A percentile compares a stretch with the other conserved stretches of the same genome.
Conservation (phyloP, 129 eudicot species). For the Lactuca sativa region DNA sequence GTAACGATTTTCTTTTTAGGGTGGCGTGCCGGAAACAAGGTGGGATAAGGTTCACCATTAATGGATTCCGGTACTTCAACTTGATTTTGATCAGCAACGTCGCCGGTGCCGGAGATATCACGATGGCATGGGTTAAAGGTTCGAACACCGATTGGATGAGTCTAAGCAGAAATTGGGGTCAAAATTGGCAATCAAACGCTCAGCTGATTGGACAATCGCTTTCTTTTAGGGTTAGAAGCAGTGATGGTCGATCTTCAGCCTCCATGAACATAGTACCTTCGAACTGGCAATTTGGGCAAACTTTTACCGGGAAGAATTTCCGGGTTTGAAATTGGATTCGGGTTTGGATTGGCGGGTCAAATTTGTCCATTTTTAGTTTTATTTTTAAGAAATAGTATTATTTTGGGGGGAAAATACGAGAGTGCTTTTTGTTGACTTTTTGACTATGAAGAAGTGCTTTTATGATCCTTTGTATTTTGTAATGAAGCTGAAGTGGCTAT, state of each 20-base stretch:
- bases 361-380: not conserved
- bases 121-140: slow-evolving; percentile 60
- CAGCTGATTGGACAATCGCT: slow-evolving; percentile 65
- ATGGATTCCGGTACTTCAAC: slow-evolving; percentile 74
- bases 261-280: slow-evolving; percentile 37
- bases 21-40: slow-evolving; percentile 67
- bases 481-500: slow-evolving; percentile 39
- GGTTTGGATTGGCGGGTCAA: slow-evolving; percentile 16
- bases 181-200: slow-evolving; percentile 67
- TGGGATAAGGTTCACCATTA: slow-evolving; percentile 65
- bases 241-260: slow-evolving; percentile 41
- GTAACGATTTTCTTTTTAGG: slow-evolving; percentile 19
- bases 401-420: slow-evolving; percentile 11
- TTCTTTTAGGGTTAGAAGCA: slow-evolving; percentile 32
- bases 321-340: slow-evolving; percentile 20
- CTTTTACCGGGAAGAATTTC: slow-evolving; percentile 46
- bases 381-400: not conserved
- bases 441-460: slow-evolving; percentile 33
- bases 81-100: slow-evolving; percentile 66
- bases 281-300: slow-evolving; percentile 45
- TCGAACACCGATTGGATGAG: slow-evolving; percentile 60
- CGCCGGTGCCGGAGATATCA: slow-evolving; percentile 76
- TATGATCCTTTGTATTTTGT: slow-evolving; percentile 12
- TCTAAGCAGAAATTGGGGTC: slow-evolving; percentile 76
- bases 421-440: slow-evolving; percentile 38